Conservation (phyloP, 192 early-diverging fungal genomes). For the Linderina pennispora region DNA sequence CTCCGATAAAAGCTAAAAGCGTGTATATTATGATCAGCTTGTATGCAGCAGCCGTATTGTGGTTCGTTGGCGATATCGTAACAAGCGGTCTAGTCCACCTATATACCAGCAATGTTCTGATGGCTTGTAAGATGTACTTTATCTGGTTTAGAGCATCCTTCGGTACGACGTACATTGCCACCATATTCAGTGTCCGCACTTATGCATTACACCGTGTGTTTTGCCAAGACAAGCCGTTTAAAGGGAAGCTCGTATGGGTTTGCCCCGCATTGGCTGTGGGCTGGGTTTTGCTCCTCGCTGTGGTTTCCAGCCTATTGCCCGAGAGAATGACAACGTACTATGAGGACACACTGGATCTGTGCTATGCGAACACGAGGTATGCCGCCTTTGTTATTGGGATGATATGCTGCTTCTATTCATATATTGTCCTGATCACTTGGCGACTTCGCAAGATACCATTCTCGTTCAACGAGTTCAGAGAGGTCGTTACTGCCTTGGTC, state of each 20-base stretch:
- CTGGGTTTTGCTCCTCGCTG: conserved; percentile 19
- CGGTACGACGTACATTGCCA: conserved; percentile 27
- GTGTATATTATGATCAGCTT: conserved; percentile 36
- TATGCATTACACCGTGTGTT: conserved; percentile 39
- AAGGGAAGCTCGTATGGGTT: conserved; percentile 3
- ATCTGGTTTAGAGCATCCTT: conserved; percentile 32
- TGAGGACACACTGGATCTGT: conserved; percentile 27
- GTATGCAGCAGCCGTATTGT: conserved; percentile 19
- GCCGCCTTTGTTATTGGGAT: conserved; percentile 8
- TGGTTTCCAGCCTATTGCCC: conserved; percentile 22
- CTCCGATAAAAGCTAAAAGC: conserved; percentile 35
- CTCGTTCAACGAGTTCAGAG: conserved; percentile 30
- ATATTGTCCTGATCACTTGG: conserved; percentile 27
- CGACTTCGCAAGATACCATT: conserved; percentile 31
- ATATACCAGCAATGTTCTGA: conserved; percentile 9
- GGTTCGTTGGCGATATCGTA: conserved; percentile 35
- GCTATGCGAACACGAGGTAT: conserved; percentile 11
- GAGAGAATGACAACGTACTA: conserved; percentile 18
- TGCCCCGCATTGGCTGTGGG: conserved; percentile 3
- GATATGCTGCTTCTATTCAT: conserved; percentile 23
- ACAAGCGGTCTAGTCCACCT: conserved; percentile 35
- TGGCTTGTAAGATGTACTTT: conserved; percentile 21
- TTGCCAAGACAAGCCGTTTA: conserved; percentile 24
- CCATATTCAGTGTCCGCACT: conserved; percentile 27
- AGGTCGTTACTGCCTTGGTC: conserved; percentile 12